Base-by-base conservation (phyloP, 768 basidiomycete species). In the Leccinum aurantiacum region DNA sequence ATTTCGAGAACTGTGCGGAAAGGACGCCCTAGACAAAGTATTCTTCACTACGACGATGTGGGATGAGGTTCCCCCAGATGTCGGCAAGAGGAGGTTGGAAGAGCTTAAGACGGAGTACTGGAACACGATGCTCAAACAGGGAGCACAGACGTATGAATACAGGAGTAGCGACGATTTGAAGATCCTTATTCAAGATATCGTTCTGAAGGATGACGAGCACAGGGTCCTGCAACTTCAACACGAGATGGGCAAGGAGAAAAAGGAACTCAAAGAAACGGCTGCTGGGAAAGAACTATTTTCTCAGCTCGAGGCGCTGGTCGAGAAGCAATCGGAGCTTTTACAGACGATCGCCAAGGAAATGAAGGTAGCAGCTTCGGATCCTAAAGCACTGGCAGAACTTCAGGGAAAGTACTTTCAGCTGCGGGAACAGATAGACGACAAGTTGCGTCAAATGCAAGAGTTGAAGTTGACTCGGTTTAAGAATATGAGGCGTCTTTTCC, bases 21-120 rank as follows among this genome's bases (percentile, higher is more conserved):
- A 57, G 58, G 53, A 66, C 60, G 53, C 76, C 62, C 53, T 75
- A n/a, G 60, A 61, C 1, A 72, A 72, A 11, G 73, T 80, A 4
- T 59, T 73, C 15, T 60, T 80, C 13, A 72, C 69, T 17, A 75
- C 77, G 2, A 76, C 41, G 10, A 44, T 44, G 41, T 44, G 41
- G 41, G 41, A 41, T n/a, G 41, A 41, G 41, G 41, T 41, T 77
- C 10, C 75, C 75, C 69, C 77, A 75, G 60, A 51, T 0, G 58
- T 63, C 8, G 76, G 71, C 5, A 37, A 57, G 17, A 58, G 55
- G 54, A 62, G 63, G 41, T 27, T 62, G 10, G 19, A 51, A 3
- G 56, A 62, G 11, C 62, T 63, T 24, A 25, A 35, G 31, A 19
- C 1, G 13, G 54, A 47, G 0, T 49, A 49, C n/a, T 61, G 60